These are phyloP conservation scores for Amanita muscaria DNA, from an alignment of 768 basidiomycete species.

Conservation along the genomic window DNA sequence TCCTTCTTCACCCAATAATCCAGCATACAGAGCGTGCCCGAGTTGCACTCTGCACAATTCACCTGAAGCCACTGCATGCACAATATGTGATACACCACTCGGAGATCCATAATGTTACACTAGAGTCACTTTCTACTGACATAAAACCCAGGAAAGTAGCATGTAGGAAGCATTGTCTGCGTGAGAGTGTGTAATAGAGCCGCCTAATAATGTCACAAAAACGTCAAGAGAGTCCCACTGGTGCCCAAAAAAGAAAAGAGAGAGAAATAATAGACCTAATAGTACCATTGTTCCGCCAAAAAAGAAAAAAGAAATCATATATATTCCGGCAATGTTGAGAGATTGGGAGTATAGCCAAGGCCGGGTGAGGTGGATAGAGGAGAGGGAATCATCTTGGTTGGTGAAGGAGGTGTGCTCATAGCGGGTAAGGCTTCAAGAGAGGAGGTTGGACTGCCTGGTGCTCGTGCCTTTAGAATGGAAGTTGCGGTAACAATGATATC, in stretches of 20 bases:
- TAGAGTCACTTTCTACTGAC: slow-evolving; percentile 13
- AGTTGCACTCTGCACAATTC: slow-evolving; percentile 54
- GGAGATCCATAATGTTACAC: slow-evolving; percentile 21
- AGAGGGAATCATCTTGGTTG: slow-evolving; percentile 1
- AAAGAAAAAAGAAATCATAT: slow-evolving; percentile 21
- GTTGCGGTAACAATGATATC: slow-evolving; percentile 72
- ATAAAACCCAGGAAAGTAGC: slow-evolving; percentile 10
- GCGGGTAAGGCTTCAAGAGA: slow-evolving; percentile 4
- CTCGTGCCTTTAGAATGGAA: slow-evolving; percentile 37
- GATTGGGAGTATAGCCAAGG: slow-evolving; percentile 22
- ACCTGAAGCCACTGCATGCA: slow-evolving; percentile 32
- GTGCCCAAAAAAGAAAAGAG: slow-evolving; percentile 16
- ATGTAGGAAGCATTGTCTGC: not conserved
- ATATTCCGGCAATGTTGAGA: slow-evolving; percentile 35
- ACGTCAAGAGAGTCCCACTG: slow-evolving; percentile 12
- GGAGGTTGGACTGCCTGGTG: slow-evolving; percentile 19
- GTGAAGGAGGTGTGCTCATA: not conserved
- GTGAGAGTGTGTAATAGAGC: not conserved
- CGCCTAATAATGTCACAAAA: slow-evolving; percentile 1
- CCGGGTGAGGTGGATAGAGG: slow-evolving; percentile 8
- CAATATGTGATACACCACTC: slow-evolving; percentile 38
- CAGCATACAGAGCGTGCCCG: slow-evolving; percentile 34
- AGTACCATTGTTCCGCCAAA: slow-evolving; percentile 20
- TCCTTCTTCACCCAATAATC: not conserved
- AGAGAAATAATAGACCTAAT: slow-evolving; percentile 14